Evolutionary conservation across 1,284 basidiomycete species (phyloP).

Genomic region (Marasmius oreades): DNA sequence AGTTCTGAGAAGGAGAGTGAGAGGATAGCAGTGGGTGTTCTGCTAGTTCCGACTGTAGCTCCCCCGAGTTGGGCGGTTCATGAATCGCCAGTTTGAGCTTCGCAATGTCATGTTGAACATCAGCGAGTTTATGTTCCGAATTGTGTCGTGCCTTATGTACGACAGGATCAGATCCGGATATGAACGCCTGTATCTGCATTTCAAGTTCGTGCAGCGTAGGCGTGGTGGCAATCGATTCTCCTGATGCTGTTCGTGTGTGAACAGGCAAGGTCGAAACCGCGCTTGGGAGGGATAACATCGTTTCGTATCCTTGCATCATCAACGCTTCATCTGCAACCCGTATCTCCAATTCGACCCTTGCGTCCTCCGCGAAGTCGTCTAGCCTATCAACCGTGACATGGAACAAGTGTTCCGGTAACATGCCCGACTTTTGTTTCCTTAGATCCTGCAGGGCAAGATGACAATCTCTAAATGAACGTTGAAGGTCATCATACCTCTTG

Average conservation of each 20-base stretch:
- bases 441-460: conserved; percentile 61
- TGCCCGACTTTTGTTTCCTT: conserved; percentile 34
- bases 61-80: conserved; percentile 29
- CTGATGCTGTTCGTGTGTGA: conserved; percentile 16
- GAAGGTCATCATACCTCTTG: conserved; percentile 59
- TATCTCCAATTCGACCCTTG: conserved; percentile 84
- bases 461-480: conserved; percentile 65
- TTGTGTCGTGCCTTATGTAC: conserved; percentile 45
- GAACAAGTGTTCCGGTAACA: conserved; percentile 36
- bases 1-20: conserved; percentile 1
- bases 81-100: conserved; percentile 57
- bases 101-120: conserved; percentile 80
- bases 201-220: conserved; percentile 35
- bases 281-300: conserved; percentile 59
- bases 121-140: conserved; percentile 62
- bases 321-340: conserved; percentile 76
- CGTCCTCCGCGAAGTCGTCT: conserved; percentile 80
- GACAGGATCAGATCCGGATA: conserved; percentile 50
- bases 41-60: conserved; percentile 11
- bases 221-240: conserved; percentile 12
- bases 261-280: conserved; percentile 31
- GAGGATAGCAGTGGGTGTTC: neutral
- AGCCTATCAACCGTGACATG: conserved; percentile 60
- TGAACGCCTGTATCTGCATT: conserved; percentile 55
- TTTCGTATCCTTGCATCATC: conserved; percentile 67